Evolutionary conservation across 2,329 filamentous ascomycete genomes (phyloP).

Genomic region (Dactylellina cionopaga): DNA sequence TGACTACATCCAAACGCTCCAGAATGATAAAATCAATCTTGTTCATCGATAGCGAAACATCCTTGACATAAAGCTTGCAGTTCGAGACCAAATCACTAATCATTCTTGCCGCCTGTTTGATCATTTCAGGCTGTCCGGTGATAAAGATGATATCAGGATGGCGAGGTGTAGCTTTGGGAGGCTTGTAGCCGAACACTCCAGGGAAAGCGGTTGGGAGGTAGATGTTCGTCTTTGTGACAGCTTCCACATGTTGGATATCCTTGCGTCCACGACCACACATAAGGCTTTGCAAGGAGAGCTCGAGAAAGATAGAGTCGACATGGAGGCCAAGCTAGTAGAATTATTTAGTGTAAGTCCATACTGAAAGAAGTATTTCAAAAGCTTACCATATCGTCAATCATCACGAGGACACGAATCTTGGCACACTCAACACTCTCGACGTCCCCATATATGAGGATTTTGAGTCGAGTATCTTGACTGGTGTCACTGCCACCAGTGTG

Average conservation of each 20-base stretch:
- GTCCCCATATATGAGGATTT: slow-evolving; percentile 93
- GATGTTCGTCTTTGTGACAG: slow-evolving; percentile 92
- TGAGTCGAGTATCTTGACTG: slow-evolving; percentile 85
- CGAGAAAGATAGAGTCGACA: slow-evolving; percentile 82
- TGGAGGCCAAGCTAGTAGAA: slow-evolving; percentile 71
- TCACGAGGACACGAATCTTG: slow-evolving; percentile 93
- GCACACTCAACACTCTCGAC: slow-evolving; percentile 95
- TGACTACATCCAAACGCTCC: slow-evolving; percentile 91
- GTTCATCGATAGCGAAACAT: slow-evolving; percentile 85
- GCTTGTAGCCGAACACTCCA: slow-evolving; percentile 87
- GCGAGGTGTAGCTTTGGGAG: slow-evolving; percentile 80
- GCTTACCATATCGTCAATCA: slow-evolving; percentile 76
- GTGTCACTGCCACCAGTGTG: slow-evolving; percentile 81
- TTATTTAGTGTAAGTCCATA: slow-evolving; percentile 53
- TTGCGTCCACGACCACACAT: slow-evolving; percentile 93
- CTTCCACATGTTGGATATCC: slow-evolving; percentile 98
- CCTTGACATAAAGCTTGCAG: slow-evolving; percentile 77
- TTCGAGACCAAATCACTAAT: slow-evolving; percentile 78
- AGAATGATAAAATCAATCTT: slow-evolving; percentile 96
- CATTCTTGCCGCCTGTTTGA: slow-evolving; percentile 88
- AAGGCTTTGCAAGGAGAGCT: slow-evolving; percentile 87
- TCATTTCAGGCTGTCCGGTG: slow-evolving; percentile 87
- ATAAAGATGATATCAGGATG: slow-evolving; percentile 93
- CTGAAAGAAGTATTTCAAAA: background rate
- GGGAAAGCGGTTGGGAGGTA: slow-evolving; percentile 97